phyloP scores from a whole-genome alignment of 768 basidiomycete species.

The Russula emetica region DNA sequence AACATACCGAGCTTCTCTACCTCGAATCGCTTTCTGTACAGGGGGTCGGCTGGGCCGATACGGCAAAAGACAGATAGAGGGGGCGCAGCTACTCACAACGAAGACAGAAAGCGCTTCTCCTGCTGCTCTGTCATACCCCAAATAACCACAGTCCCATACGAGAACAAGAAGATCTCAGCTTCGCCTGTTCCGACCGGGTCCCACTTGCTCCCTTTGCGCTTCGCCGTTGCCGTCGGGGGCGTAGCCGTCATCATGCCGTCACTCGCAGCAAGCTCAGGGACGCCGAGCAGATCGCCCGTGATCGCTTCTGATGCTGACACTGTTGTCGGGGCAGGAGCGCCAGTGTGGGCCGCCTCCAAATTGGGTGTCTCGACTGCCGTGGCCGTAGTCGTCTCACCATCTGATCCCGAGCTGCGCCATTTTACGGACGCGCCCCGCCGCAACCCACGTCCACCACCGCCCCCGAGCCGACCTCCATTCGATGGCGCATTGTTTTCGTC shows the following conservation, averaged over 20 bases:
- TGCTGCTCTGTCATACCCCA: conserved; percentile 97
- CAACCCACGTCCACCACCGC: not conserved
- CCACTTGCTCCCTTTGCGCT: conserved; percentile 59
- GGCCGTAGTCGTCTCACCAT: conserved; percentile 26
- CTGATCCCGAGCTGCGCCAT: conserved; percentile 31
- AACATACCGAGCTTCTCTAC: conserved; percentile 73
- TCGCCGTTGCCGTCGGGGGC: conserved; percentile 34
- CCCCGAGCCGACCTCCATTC: conserved; percentile 19
- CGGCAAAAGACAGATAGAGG: conserved; percentile 7
- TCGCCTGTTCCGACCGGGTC: conserved; percentile 54
- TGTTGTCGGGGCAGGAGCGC: not conserved
- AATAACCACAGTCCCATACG: conserved; percentile 92
- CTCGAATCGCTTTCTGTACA: conserved; percentile 86
- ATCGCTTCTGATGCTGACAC: not conserved
- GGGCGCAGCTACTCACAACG: conserved; percentile 59
- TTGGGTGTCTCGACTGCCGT: conserved; percentile 27
- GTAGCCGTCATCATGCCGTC: conserved; percentile 23
- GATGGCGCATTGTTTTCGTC: conserved; percentile 16
- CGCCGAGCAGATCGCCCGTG: conserved; percentile 73
- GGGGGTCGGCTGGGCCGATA: conserved; percentile 12
- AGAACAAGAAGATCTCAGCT: conserved; percentile 90
- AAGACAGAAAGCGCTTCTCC: conserved; percentile 84
- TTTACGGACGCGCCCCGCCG: conserved; percentile 25
- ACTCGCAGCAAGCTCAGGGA: conserved; percentile 51
- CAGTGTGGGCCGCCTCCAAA: not conserved